Percentiles rank a stretch among this genome's conserved stretches.
Evolutionary conservation across 345 rosid species (phyloP).

Genomic region (Laguncularia racemosa): DNA sequence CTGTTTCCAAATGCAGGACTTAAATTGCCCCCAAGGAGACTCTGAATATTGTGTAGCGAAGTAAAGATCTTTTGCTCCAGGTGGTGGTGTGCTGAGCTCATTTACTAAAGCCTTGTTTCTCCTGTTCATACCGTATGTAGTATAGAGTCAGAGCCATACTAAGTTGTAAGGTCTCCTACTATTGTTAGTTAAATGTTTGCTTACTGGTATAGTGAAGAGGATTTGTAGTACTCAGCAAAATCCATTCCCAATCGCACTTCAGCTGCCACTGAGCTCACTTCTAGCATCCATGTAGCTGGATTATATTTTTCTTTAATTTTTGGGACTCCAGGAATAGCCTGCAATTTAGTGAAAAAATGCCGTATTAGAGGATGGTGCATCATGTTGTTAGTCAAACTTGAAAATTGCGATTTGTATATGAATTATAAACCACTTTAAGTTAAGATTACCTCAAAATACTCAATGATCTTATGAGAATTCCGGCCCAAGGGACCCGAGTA

Average conservation of each 20-base stretch:
- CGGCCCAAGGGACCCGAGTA: slow-evolving; percentile 40
- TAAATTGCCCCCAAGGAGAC: slow-evolving; percentile 37
- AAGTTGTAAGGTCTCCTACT: neutral
- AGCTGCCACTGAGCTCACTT: slow-evolving; percentile 33
- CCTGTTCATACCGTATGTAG: slow-evolving; percentile 14
- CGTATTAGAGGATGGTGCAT: neutral
- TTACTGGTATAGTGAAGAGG: slow-evolving; percentile 33
- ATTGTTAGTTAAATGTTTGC: slow-evolving; percentile 1
- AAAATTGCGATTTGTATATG: neutral
- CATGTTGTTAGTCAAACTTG: neutral
- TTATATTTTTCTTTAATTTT: slow-evolving; percentile 38
- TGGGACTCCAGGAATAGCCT: slow-evolving; percentile 42
- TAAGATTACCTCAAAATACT: slow-evolving; percentile 38
- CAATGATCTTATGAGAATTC: slow-evolving; percentile 39
- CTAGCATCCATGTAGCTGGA: slow-evolving; percentile 60
- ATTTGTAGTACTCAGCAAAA: slow-evolving; percentile 35
- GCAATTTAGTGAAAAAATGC: neutral
- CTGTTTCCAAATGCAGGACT: slow-evolving; percentile 49
- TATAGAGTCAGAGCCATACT: slow-evolving; percentile 2
- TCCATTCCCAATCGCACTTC: slow-evolving; percentile 36
- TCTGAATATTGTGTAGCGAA: slow-evolving; percentile 34
- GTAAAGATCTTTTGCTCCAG: slow-evolving; percentile 33
- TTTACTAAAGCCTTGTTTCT: slow-evolving; percentile 30
- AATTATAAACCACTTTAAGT: neutral
- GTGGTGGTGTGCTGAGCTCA: slow-evolving; percentile 32